Evolutionary conservation across 78 protist genomes (phyloP).

Genomic region (Chrysochromulina tobinii): DNA sequence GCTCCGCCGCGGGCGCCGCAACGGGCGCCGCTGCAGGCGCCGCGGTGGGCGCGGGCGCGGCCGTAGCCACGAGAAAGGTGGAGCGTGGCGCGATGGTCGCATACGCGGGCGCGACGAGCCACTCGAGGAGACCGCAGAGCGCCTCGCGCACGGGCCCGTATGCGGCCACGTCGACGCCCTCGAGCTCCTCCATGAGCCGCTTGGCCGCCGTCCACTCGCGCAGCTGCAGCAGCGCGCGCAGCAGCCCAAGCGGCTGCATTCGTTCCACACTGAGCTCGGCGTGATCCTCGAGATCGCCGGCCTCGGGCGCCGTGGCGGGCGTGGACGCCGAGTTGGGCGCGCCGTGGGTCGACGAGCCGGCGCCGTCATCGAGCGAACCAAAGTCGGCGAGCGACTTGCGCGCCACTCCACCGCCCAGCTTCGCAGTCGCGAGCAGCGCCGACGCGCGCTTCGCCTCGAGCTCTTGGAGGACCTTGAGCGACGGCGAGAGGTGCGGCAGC

Average conservation of each 20-base stretch:
- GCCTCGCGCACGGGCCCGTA: background rate
- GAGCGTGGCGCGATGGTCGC: background rate
- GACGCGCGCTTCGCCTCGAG: no score
- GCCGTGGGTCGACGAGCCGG: no score
- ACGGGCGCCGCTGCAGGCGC: background rate
- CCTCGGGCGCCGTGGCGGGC: background rate
- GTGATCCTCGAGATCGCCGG: background rate
- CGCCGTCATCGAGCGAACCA: no score
- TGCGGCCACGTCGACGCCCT: background rate
- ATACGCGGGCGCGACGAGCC: background rate
- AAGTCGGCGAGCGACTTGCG: no score
- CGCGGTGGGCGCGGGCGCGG: background rate
- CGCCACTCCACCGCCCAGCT: background rate
- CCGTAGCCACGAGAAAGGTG: background rate
- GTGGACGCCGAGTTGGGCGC: no score
- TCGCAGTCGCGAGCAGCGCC: background rate
- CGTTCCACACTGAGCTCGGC: background rate
- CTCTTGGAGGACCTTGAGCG: background rate
- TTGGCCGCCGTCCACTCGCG: constrained; percentile 13
- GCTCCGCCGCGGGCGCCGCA: background rate
- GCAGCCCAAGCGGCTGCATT: constrained; percentile 13
- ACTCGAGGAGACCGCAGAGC: background rate
- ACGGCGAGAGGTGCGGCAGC: constrained; percentile 15
- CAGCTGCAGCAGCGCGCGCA: background rate
- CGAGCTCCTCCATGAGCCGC: background rate